A percentile compares a stretch with the other conserved stretches of the same genome.
phyloP scores from a whole-genome alignment of 169 alveolate species.

The Cardiosporidium cionae region DNA sequence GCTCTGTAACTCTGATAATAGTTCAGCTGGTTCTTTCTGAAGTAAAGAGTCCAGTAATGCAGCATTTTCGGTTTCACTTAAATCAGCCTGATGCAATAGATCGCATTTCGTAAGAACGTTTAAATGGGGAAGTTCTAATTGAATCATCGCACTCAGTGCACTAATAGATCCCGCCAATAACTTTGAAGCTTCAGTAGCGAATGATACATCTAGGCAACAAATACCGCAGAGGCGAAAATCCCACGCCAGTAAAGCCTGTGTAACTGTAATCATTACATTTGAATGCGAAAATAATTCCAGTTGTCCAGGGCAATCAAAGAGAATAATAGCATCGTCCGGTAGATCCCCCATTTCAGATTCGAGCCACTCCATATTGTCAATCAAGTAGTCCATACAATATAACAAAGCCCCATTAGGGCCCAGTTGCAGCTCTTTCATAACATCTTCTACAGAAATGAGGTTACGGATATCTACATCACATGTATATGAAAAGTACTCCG shows the following conservation, averaged over 20 bases:
- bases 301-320: slow-evolving; percentile 88
- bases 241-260: slow-evolving; percentile 44
- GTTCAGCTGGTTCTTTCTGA: slow-evolving; percentile 9
- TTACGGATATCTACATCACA: slow-evolving; percentile 83
- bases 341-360: slow-evolving; percentile 56
- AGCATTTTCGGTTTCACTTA: neutral
- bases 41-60: neutral
- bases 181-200: slow-evolving; percentile 73
- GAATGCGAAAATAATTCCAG: slow-evolving; percentile 84
- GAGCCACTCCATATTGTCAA: slow-evolving; percentile 76
- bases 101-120: slow-evolving; percentile 86
- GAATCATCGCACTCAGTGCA: slow-evolving; percentile 82
- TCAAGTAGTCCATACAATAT: slow-evolving; percentile 80
- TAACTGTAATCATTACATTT: slow-evolving; percentile 68
- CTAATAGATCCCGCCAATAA: slow-evolving; percentile 75
- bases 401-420: slow-evolving; percentile 92
- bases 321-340: slow-evolving; percentile 71
- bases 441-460: slow-evolving; percentile 75
- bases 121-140: slow-evolving; percentile 78
- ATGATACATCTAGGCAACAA: slow-evolving; percentile 79
- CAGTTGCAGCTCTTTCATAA: slow-evolving; percentile 70
- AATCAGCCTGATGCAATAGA: slow-evolving; percentile 54
- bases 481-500: slow-evolving; percentile 74
- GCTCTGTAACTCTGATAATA: neutral
- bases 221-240: slow-evolving; percentile 78